Conservation (phyloP, 176 grass and related monocot genomes). For the Oryza coarctata region DNA sequence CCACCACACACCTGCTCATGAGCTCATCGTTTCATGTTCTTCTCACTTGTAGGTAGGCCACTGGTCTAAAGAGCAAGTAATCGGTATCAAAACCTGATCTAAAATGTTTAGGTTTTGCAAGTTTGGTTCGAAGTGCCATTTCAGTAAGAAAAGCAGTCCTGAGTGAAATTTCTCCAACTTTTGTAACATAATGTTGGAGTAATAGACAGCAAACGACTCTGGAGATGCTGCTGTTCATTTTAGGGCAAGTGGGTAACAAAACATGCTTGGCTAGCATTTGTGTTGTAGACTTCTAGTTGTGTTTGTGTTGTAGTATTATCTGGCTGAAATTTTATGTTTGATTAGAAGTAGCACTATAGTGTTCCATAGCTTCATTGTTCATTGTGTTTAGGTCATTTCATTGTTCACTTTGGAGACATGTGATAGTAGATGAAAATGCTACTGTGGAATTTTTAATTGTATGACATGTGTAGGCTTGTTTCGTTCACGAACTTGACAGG, state of each 20-base stretch:
- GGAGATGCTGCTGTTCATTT: neutral
- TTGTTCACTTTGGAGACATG: neutral
- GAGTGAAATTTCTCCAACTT: neutral
- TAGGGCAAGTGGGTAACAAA: neutral
- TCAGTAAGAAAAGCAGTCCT: neutral
- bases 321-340: neutral
- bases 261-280: neutral
- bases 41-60: no score
- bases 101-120: neutral
- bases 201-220: neutral
- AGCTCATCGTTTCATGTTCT: no score
- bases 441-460: neutral
- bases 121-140: neutral
- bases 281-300: neutral
- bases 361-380: neutral
- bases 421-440: neutral
- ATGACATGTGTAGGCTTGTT: neutral
- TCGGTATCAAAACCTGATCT: no score
- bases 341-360: neutral
- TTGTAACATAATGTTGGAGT: neutral
- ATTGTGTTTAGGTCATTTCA: neutral
- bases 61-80: neutral
- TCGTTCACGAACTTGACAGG: neutral
- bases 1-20: no score
- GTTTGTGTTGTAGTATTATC: neutral